Conservation (phyloP, 441 rosid genomes). For the Croton setiger region DNA sequence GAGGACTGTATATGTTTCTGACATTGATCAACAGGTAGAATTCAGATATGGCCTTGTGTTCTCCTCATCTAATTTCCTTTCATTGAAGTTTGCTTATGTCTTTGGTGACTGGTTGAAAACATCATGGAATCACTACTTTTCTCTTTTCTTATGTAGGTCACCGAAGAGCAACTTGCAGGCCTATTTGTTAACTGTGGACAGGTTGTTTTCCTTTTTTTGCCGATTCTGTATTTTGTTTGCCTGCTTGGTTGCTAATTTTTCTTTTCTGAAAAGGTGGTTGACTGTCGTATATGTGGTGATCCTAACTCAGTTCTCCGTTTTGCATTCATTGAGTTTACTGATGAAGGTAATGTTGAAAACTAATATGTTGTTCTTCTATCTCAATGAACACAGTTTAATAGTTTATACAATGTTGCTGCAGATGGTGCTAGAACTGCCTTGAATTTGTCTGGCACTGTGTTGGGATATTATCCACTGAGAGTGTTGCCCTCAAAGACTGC, state of each 20-base stretch:
- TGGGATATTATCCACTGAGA: slow-evolving; percentile 84
- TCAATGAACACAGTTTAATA: background rate
- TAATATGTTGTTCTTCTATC: background rate
- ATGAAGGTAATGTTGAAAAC: slow-evolving; percentile 52
- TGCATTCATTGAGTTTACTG: slow-evolving; percentile 77
- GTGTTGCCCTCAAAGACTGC: slow-evolving; percentile 98
- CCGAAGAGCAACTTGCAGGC: slow-evolving; percentile 94
- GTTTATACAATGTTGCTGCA: slow-evolving; percentile 33
- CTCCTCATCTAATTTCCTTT: background rate
- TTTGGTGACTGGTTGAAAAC: slow-evolving; percentile 11
- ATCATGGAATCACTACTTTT: slow-evolving; percentile 9
- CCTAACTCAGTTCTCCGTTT: slow-evolving; percentile 90
- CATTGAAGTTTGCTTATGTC: background rate
- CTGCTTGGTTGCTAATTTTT: slow-evolving; percentile 1
- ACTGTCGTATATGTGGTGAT: slow-evolving; percentile 97
- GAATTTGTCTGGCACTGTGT: slow-evolving; percentile 76
- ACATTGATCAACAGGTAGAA: slow-evolving; percentile 79
- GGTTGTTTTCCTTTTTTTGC: slow-evolving; percentile 33
- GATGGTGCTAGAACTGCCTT: slow-evolving; percentile 88
- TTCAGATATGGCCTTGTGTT: background rate
- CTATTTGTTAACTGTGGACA: slow-evolving; percentile 84
- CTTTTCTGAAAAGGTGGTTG: slow-evolving; percentile 55
- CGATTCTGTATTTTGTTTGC: slow-evolving; percentile 10
- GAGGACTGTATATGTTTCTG: slow-evolving; percentile 94
- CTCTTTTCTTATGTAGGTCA: slow-evolving; percentile 44